These are phyloP conservation scores for Cordyceps pruinosa DNA, from an alignment of 2,329 filamentous ascomycete genomes.

Conservation along the genomic window DNA sequence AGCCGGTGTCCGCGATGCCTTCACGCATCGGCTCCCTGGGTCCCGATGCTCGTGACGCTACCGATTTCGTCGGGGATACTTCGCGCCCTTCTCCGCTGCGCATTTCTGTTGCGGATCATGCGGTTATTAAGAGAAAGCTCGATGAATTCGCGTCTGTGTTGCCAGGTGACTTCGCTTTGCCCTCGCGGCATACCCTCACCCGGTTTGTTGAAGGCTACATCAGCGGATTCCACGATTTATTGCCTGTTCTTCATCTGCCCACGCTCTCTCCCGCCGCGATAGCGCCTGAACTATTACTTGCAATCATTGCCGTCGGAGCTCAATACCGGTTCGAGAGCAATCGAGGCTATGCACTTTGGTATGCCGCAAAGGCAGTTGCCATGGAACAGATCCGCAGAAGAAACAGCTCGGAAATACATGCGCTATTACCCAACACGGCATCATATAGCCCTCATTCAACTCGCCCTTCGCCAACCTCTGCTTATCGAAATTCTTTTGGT, in stretches of 20 bases:
- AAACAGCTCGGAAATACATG: slow-evolving; percentile 50
- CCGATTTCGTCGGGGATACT: slow-evolving; percentile 26
- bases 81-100: slow-evolving; percentile 32
- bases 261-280: slow-evolving; percentile 57
- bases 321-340: slow-evolving; percentile 58
- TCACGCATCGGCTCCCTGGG: slow-evolving; percentile 48
- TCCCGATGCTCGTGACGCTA: slow-evolving; percentile 42
- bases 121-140: slow-evolving; percentile 49
- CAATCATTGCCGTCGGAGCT: slow-evolving; percentile 60
- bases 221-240: slow-evolving; percentile 54
- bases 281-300: slow-evolving; percentile 61
- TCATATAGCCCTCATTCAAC: slow-evolving; percentile 56
- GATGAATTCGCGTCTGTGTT: slow-evolving; percentile 55
- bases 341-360: slow-evolving; percentile 53
- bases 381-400: slow-evolving; percentile 52
- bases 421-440: slow-evolving; percentile 48
- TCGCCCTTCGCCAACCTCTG: slow-evolving; percentile 49
- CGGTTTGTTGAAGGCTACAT: slow-evolving; percentile 66
- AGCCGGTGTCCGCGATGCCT: slow-evolving; percentile 45
- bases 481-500: slow-evolving; percentile 52
- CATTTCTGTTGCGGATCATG: slow-evolving; percentile 49
- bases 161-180: slow-evolving; percentile 57
- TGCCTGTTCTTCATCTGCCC: slow-evolving; percentile 59
- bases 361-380: slow-evolving; percentile 51
- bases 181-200: slow-evolving; percentile 61